Conservation (phyloP, 345 rosid species). For the Excoecaria cochinchinensis region DNA sequence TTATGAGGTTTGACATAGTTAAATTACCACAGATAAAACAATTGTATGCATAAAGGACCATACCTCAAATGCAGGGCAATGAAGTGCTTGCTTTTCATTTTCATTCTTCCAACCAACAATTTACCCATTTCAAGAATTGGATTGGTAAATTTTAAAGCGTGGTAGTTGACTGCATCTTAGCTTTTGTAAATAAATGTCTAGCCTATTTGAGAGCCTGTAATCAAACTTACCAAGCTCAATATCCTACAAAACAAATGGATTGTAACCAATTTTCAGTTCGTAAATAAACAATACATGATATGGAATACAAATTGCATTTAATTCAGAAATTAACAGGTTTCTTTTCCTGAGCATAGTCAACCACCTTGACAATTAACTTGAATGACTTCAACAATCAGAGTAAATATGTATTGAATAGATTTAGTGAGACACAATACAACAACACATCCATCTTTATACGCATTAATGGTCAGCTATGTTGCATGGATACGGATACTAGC, state of each 20-base stretch:
- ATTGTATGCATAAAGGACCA: neutral
- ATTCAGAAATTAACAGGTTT: too few relatives aligned
- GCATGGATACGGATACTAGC: too few relatives aligned
- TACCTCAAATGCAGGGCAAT: conserved; percentile 92
- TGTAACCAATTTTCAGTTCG: neutral
- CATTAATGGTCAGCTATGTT: too few relatives aligned
- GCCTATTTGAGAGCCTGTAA: conserved; percentile 73
- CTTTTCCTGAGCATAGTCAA: too few relatives aligned
- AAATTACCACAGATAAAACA: neutral
- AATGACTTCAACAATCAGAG: too few relatives aligned
- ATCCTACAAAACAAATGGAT: conserved; percentile 46
- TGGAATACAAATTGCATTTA: too few relatives aligned
- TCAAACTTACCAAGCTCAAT: conserved; percentile 90
- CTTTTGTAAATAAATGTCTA: conserved; percentile 72
- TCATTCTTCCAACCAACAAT: conserved; percentile 66
- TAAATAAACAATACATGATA: too few relatives aligned
- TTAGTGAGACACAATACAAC: too few relatives aligned
- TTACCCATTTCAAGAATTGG: conserved; percentile 64
- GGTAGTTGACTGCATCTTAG: conserved; percentile 92
- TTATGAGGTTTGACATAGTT: too few relatives aligned
- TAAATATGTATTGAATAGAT: too few relatives aligned
- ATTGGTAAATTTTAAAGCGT: conserved; percentile 67
- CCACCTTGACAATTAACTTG: too few relatives aligned
- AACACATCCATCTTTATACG: too few relatives aligned
- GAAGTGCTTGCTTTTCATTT: conserved; percentile 58